phyloP scores from a whole-genome alignment of 2,329 filamentous ascomycete species.

The Fusarium sp. region DNA sequence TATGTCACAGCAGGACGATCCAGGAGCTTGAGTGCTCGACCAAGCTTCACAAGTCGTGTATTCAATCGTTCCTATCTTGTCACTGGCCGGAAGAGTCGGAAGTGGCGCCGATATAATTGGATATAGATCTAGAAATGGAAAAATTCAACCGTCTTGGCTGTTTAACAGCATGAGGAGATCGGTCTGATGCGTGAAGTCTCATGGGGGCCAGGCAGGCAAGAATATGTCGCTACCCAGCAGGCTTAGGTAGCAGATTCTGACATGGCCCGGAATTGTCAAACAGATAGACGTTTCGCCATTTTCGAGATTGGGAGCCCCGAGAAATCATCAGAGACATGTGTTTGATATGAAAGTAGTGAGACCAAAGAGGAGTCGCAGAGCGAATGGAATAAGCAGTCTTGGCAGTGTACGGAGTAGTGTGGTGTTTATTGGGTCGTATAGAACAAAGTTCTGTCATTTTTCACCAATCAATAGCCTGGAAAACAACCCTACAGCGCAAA shows the following conservation, averaged over 20 bases:
- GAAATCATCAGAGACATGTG: neutral
- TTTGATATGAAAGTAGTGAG: neutral
- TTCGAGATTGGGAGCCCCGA: neutral
- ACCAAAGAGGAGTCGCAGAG: neutral
- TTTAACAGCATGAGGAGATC: neutral
- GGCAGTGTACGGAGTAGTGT: neutral
- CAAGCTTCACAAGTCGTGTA: neutral
- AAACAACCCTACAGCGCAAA: neutral
- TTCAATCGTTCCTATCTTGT: neutral
- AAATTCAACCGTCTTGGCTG: neutral
- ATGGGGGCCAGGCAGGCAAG: neutral
- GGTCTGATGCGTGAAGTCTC: neutral
- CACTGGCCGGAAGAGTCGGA: slow-evolving; percentile 23
- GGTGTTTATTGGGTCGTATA: neutral
- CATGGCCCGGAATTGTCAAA: neutral
- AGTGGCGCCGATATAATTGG: slow-evolving; percentile 12
- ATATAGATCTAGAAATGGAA: neutral
- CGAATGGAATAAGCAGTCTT: neutral
- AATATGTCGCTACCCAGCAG: neutral
- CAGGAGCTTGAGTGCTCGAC: neutral
- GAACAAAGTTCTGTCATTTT: neutral
- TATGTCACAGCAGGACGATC: neutral
- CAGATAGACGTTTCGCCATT: neutral
- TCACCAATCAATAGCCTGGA: neutral
- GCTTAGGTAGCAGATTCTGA: neutral